Evolutionary conservation across 768 basidiomycete species (phyloP).

Genomic region (Suillus subalutaceus): DNA sequence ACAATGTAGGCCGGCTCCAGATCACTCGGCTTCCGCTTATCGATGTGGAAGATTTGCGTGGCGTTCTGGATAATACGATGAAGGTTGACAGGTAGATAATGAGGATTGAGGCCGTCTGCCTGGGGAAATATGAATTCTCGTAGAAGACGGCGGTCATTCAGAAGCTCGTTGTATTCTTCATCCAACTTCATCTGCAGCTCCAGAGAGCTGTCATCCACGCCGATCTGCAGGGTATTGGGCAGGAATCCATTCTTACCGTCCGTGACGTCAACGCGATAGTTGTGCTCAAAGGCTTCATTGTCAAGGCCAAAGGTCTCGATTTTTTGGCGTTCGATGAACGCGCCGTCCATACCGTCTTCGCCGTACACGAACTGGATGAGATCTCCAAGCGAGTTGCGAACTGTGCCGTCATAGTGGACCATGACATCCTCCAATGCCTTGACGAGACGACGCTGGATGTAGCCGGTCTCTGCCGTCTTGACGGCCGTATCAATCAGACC

Average conservation of each 20-base stretch:
- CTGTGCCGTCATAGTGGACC: slow-evolving; percentile 98
- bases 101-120: slow-evolving; percentile 67
- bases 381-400: slow-evolving; percentile 95
- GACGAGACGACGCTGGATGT: slow-evolving; percentile 97
- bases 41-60: slow-evolving; percentile 95
- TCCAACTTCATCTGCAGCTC: slow-evolving; percentile 87
- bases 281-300: slow-evolving; percentile 83
- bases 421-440: slow-evolving; percentile 98
- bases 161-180: slow-evolving; percentile 66
- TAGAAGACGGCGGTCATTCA: slow-evolving; percentile 75
- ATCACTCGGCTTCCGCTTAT: slow-evolving; percentile 90
- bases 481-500: slow-evolving; percentile 99
- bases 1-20: slow-evolving; percentile 88
- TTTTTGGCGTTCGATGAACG: slow-evolving; percentile 94
- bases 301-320: slow-evolving; percentile 88
- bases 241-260: slow-evolving; percentile 81
- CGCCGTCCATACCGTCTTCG: slow-evolving; percentile 99
- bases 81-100: slow-evolving; percentile 94
- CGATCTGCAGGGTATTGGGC: slow-evolving; percentile 80
- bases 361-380: slow-evolving; percentile 96
- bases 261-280: slow-evolving; percentile 94
- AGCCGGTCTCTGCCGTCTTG: slow-evolving; percentile 99
- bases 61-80: slow-evolving; percentile 96
- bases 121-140: slow-evolving; percentile 86
- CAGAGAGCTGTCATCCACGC: slow-evolving; percentile 81